Evolutionary conservation across 768 basidiomycete genomes (phyloP).

Genomic region (Macrolepiota albuminosa): DNA sequence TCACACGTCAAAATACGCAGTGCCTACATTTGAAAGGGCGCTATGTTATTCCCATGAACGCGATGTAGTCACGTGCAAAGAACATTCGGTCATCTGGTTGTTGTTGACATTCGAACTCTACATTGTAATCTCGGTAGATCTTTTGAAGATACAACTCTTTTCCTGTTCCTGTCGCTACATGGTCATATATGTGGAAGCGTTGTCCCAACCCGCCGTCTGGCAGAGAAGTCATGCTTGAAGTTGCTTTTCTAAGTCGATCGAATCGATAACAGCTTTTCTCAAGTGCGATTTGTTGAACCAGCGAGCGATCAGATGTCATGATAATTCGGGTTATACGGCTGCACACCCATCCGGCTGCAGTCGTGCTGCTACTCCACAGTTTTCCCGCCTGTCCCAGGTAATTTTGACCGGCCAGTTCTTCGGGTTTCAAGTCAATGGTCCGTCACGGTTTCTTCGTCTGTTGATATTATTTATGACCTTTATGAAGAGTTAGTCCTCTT

Average conservation of each 20-base stretch:
- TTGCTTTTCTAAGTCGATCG: neutral
- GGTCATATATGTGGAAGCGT: neutral
- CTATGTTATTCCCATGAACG: too few relatives aligned
- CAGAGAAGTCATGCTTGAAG: neutral
- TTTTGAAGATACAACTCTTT: too few relatives aligned
- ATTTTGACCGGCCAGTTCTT: neutral
- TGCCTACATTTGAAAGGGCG: too few relatives aligned
- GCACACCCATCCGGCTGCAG: neutral
- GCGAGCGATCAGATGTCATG: neutral
- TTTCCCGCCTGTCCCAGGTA: neutral
- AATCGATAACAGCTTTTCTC: neutral
- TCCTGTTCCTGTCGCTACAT: too few relatives aligned
- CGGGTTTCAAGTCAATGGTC: neutral
- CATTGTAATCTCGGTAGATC: too few relatives aligned
- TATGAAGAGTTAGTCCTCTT: neutral
- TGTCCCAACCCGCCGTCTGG: neutral
- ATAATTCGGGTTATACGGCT: neutral
- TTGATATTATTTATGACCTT: neutral
- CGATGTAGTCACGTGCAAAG: too few relatives aligned
- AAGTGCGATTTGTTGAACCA: neutral
- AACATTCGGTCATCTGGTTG: too few relatives aligned
- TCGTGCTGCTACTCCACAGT: neutral
- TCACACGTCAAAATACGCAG: too few relatives aligned
- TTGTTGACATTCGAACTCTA: too few relatives aligned
- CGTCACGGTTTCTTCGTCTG: neutral